Evolutionary conservation across 805 yeast genomes (phyloP), one percentile per base, ranked within the genome.

Genomic region (Cyberlindnera bimundalis): DNA sequence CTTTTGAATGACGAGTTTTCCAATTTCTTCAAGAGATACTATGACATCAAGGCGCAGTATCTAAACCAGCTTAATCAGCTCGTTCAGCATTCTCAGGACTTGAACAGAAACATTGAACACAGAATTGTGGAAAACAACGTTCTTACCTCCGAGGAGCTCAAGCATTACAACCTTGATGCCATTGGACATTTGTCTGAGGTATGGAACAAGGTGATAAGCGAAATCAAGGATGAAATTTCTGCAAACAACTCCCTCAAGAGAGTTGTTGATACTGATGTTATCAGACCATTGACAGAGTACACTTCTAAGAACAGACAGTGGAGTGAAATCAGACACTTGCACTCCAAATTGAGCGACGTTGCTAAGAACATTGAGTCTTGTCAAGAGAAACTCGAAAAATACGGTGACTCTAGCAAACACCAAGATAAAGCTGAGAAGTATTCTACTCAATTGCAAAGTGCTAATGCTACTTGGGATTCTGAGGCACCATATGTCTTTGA

Each of bases 401-500:
- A 60, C 39, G 50, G 42, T 8, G 45, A 53, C 37, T 43, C 57
- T 19, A 30, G 46, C 25, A 46, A 43, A 46, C 35, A 47, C 46
- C 44, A 57, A 40, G 48, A 50, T 33, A 43, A 60, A 51, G 30
- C 53, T 30, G 43, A 46, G 34, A 59, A 59, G 67, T 68, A 65
- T 48, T 67, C 59, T 48, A 64, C 55, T 62, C 74, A 65, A 48
- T 61, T 66, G 35, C 60, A 55, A 13, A 59, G 63, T 35, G 72
- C 78, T 24, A 79, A 74, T 39, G 68, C 68, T 26, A 74, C 76
- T 52, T 88, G 96, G 96, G 81, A 79, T 47, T 67, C 76, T 39
- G 79, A 81, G 58, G 91, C 93, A 2, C 91, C 95, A 3, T 78
- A 73, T 40, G 77, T 84, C 31, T 83, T 85, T 56, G 81, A 81